Conservation (phyloP, 495 filamentous ascomycete species). For the Podospora pseudoanserina region DNA sequence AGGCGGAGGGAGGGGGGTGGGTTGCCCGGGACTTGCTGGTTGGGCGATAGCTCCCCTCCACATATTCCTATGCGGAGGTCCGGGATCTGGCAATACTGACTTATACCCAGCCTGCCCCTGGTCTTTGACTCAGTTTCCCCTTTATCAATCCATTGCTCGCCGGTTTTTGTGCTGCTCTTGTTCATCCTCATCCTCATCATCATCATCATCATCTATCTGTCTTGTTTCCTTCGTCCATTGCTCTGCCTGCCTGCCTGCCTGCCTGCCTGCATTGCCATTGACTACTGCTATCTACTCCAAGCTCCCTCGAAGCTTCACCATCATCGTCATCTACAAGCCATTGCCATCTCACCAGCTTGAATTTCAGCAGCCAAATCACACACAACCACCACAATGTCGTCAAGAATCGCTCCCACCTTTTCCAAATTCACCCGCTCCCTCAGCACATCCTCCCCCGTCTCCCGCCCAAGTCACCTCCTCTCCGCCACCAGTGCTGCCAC, state of each 20-base stretch:
- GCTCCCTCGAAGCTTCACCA: neutral
- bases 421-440: constrained; percentile 45
- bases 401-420: constrained; percentile 40
- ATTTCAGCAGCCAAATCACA: neutral
- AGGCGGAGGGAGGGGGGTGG: constrained; percentile 2
- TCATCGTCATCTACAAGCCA: neutral
- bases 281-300: neutral
- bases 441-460: constrained; percentile 36
- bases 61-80: constrained; percentile 19
- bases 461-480: constrained; percentile 35
- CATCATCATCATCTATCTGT: neutral
- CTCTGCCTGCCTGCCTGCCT: too few species aligned
- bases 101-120: constrained; percentile 18
- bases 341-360: neutral
- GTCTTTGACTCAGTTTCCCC: constrained; percentile 9
- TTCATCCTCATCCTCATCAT: neutral
- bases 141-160: constrained; percentile 5
- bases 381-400: constrained; percentile 29
- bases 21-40: constrained; percentile 10
- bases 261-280: neutral
- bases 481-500: constrained; percentile 33
- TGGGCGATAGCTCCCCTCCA: constrained; percentile 9
- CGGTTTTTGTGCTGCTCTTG: neutral
- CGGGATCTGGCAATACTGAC: constrained; percentile 8
- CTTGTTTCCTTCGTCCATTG: neutral